Base-by-base conservation (phyloP, 78 protist genomes). In the Dictyostelium brefeldianum region DNA sequence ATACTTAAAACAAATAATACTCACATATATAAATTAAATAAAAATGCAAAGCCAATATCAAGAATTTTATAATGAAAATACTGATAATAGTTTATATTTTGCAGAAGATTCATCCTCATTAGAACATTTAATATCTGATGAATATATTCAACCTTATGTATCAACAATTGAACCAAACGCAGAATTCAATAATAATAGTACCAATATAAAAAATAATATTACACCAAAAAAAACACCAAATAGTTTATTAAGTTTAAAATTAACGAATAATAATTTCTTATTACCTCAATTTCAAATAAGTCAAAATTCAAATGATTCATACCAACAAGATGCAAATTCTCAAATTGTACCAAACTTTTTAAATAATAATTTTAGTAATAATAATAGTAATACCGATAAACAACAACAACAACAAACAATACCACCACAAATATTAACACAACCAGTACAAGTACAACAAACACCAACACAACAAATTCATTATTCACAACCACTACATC, bases 331-430 rank as follows among this genome's bases (percentile, higher is more conserved):
- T 10, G 4, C n/a, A 43, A 41, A 20, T 43, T 71, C 79, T 7
- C 79, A 71, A 71, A 29, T 71, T 46, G 79, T 71, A 18, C 79
- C 79, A 31, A 71, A 25, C 43, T n/a, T n/a, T 71, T 71, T 48
- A 71, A 71, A n/a, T 9, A 41, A 15, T 43, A 36, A 36, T n/a
- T 29, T n/a, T n/a, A n/a, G n/a, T 12, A 8, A 14, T 12, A 14
- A 12, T 14, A 8, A 14, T 14, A 14, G 4, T 51, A 12, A 14
- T 51, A 51, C 56, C 56, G n/a, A 51, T 51, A 51, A 14, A 51
- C 15, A 27, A 67, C 75, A 0, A 7, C 75, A 67, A 17, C 48
- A 11, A 67, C 53, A 48, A 48, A 8, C 5, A 48, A 67, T 9
- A 0, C 75, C 5, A 64, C 43, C 1, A n/a, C 41, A 62, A 73